Evolutionary conservation across 108 stramenopile genomes (phyloP).

Genomic region (Chaetoceros muelleri): DNA sequence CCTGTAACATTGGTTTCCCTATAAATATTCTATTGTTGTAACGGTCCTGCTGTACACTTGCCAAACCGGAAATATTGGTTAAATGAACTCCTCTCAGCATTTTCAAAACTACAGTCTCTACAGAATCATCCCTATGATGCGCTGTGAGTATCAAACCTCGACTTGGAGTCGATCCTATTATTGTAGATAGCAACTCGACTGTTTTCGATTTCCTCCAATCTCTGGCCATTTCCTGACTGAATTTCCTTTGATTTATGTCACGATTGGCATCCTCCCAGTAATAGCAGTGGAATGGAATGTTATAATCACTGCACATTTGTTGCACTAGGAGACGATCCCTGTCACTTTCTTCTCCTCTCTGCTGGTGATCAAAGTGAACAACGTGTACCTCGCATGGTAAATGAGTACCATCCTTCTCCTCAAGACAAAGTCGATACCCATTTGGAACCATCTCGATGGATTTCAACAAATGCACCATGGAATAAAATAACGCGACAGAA

Average conservation of each 20-base stretch:
- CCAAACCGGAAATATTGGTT: conserved; percentile 62
- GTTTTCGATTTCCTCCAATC: conserved; percentile 51
- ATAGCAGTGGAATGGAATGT: conserved; percentile 44
- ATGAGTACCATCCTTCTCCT: not conserved
- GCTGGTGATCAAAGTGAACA: conserved; percentile 80
- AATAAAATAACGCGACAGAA: conserved; percentile 74
- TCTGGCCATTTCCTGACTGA: conserved; percentile 69
- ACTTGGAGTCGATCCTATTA: conserved; percentile 8
- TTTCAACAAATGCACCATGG: conserved; percentile 28
- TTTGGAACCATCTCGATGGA: not conserved
- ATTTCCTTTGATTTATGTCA: conserved; percentile 1
- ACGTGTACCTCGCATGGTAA: conserved; percentile 20
- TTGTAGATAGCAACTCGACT: conserved; percentile 17
- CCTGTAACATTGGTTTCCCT: conserved; percentile 58
- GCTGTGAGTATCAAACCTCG: conserved; percentile 66
- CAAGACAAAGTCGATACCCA: not conserved
- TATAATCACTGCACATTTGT: conserved; percentile 27
- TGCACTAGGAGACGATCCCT: conserved; percentile 51
- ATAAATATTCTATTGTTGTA: conserved; percentile 15
- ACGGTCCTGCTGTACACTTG: conserved; percentile 9
- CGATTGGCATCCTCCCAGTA: conserved; percentile 36
- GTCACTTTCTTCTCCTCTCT: conserved; percentile 57
- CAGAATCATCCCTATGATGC: conserved; percentile 78
- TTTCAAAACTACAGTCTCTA: conserved; percentile 74
- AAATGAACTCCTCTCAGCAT: conserved; percentile 71